Evolutionary conservation across 768 basidiomycete species (phyloP).

Genomic region (Termitomyces sp.): DNA sequence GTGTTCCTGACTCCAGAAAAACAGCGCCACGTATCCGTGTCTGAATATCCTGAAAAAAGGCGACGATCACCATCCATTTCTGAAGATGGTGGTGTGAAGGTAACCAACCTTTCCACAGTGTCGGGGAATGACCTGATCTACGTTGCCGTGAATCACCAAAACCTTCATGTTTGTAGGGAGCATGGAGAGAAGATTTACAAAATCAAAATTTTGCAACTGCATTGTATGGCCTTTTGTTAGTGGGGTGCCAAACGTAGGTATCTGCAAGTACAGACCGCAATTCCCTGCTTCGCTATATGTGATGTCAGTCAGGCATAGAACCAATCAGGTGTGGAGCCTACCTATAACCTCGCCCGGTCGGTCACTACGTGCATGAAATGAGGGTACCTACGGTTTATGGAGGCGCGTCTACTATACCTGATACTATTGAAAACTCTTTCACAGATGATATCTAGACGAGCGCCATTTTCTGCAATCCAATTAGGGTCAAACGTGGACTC

Average conservation of each 20-base stretch:
- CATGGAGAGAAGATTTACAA: slow-evolving; percentile 20
- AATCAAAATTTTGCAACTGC: slow-evolving; percentile 26
- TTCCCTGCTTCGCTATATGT: slow-evolving; percentile 20
- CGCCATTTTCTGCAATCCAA: slow-evolving; percentile 19
- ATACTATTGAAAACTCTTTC: slow-evolving; percentile 15
- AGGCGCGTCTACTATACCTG: slow-evolving; percentile 5
- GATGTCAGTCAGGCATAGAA: neutral
- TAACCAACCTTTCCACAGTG: slow-evolving; percentile 22
- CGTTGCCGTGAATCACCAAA: slow-evolving; percentile 34
- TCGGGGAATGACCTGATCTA: slow-evolving; percentile 30
- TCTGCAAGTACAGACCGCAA: slow-evolving; percentile 17
- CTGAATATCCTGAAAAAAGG: slow-evolving; percentile 21
- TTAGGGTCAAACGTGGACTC: slow-evolving; percentile 21
- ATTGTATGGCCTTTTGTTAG: neutral
- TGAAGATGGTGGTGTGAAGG: neutral
- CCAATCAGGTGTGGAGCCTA: neutral
- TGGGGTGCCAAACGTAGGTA: neutral
- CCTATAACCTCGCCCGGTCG: slow-evolving; percentile 23
- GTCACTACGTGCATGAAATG: slow-evolving; percentile 10
- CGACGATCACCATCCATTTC: neutral
- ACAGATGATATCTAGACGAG: slow-evolving; percentile 19
- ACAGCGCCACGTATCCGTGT: slow-evolving; percentile 24
- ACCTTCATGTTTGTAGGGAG: slow-evolving; percentile 27
- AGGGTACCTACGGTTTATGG: neutral
- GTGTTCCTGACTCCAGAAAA: slow-evolving; percentile 22